These are phyloP conservation scores for Salix koriyanagi DNA, from an alignment of 345 rosid genomes.

Conservation along the genomic window DNA sequence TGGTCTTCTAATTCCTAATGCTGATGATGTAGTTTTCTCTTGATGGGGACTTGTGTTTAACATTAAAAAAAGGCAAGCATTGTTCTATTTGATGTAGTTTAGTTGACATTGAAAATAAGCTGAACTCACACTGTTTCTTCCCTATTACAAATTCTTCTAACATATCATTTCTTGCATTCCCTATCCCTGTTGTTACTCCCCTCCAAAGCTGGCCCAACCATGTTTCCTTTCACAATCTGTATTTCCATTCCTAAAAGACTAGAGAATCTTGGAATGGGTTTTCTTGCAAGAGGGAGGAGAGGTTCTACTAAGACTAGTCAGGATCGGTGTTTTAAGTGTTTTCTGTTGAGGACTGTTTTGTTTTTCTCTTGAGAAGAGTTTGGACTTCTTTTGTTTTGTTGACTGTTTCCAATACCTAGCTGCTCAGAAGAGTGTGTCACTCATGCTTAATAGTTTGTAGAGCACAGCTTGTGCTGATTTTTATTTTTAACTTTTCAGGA, in stretches of 20 bases:
- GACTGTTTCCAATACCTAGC: neutral
- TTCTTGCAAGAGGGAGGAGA: neutral
- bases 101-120: too few relatives aligned
- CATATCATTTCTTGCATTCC: neutral
- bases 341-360: too few relatives aligned
- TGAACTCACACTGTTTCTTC: neutral
- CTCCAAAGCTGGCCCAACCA: neutral
- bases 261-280: neutral
- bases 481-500: slow-evolving; percentile 45
- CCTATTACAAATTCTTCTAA: neutral
- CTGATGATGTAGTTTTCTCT: neutral
- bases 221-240: neutral
- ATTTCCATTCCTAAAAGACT: neutral
- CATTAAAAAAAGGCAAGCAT: neutral
- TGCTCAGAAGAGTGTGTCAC: neutral
- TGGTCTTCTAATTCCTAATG: neutral
- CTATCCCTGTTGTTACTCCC: neutral
- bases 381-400: neutral
- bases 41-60: neutral
- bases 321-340: neutral
- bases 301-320: neutral
- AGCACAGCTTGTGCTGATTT: neutral
- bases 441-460: neutral
- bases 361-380: neutral
- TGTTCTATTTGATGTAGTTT: too few relatives aligned